These are phyloP conservation scores for Elongisporangium prolatum DNA, from an alignment of 352 stramenopile genomes.

Conservation along the genomic window DNA sequence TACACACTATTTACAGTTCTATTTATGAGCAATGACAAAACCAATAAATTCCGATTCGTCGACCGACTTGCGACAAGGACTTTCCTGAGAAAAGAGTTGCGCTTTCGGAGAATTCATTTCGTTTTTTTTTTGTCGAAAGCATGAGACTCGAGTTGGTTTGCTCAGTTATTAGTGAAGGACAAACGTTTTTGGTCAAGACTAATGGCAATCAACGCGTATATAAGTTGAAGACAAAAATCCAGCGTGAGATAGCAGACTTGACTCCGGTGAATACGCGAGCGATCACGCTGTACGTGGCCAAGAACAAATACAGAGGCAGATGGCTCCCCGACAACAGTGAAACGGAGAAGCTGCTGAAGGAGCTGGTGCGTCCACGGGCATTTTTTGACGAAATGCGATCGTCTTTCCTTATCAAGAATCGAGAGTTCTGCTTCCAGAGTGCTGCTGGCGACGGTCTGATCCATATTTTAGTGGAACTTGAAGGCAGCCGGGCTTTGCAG, in stretches of 20 bases:
- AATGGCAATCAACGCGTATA: not conserved
- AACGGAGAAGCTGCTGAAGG: not conserved
- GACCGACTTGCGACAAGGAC: not conserved
- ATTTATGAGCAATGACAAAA: no score
- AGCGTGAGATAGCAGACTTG: not conserved
- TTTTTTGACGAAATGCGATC: not conserved
- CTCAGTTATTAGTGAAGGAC: not conserved
- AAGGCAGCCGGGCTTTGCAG: not conserved
- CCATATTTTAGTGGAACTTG: not conserved
- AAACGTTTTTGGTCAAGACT: not conserved
- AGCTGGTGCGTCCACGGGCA: not conserved
- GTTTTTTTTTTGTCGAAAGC: not conserved
- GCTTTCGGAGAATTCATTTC: not conserved
- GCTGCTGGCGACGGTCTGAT: not conserved
- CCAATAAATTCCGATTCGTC: no score
- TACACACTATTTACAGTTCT: no score
- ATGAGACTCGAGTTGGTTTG: not conserved
- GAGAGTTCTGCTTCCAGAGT: not conserved
- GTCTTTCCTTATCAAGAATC: not conserved
- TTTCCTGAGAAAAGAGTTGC: not conserved
- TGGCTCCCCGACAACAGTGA: not conserved
- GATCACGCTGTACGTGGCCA: not conserved
- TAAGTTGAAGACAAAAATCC: not conserved
- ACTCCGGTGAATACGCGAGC: not conserved
- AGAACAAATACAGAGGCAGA: not conserved